Conservation (phyloP, 2,329 filamentous ascomycete genomes). For the Leptographium procerum region DNA sequence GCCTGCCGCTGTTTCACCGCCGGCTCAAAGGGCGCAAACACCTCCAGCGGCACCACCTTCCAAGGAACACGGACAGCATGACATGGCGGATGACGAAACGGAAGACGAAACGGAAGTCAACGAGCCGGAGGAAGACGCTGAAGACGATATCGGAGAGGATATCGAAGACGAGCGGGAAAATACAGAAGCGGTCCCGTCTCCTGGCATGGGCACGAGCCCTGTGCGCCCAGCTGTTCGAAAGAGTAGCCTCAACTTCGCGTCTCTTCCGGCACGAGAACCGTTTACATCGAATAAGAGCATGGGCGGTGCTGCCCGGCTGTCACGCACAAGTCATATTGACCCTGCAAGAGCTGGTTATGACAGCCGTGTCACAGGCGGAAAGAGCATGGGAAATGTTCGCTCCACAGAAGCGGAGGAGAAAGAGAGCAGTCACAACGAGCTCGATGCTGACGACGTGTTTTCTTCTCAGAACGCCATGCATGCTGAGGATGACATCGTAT, state of each 20-base stretch:
- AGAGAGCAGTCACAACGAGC: conserved; percentile 31
- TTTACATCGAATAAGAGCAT: conserved; percentile 75
- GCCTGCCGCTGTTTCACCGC: background rate
- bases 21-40: conserved; percentile 1
- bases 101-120: background rate
- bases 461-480: conserved; percentile 32
- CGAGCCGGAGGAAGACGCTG: background rate
- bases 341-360: conserved; percentile 61
- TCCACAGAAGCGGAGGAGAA: conserved; percentile 28
- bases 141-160: background rate
- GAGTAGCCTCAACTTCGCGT: conserved; percentile 90
- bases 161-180: background rate
- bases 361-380: conserved; percentile 60
- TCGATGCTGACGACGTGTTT: conserved; percentile 36
- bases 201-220: conserved; percentile 37
- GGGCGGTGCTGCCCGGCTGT: conserved; percentile 47
- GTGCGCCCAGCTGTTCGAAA: conserved; percentile 72
- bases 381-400: conserved; percentile 48
- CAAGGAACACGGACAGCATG: background rate
- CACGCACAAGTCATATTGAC: conserved; percentile 70
- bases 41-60: background rate
- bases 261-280: conserved; percentile 82
- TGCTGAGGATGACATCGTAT: conserved; percentile 34
- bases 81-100: too few species aligned
- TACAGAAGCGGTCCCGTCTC: background rate